These are phyloP conservation scores for Kazachstania bromeliacearum DNA, from an alignment of 805 yeast species.

Conservation along the genomic window DNA sequence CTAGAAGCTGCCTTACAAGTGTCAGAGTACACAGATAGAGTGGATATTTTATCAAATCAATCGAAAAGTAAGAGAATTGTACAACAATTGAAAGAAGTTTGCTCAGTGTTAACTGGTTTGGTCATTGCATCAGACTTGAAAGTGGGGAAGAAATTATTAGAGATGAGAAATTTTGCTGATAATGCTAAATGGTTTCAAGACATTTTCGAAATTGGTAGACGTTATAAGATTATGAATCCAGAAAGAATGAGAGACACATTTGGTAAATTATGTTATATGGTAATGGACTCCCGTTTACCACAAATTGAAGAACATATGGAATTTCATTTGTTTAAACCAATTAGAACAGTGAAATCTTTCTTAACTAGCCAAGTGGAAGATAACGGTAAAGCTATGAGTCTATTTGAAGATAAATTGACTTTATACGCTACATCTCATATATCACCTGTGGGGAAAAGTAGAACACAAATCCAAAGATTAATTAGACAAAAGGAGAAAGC, in stretches of 20 bases:
- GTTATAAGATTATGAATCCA: conserved; percentile 79
- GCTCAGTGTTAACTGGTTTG: conserved; percentile 69
- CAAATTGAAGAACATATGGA: conserved; percentile 64
- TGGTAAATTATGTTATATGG: conserved; percentile 75
- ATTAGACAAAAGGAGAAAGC: conserved; percentile 62
- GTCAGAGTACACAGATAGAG: conserved; percentile 71
- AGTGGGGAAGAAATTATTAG: conserved; percentile 53
- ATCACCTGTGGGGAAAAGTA: conserved; percentile 45
- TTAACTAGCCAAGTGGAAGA: conserved; percentile 35
- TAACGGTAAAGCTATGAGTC: conserved; percentile 28
- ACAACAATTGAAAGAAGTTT: conserved; percentile 62
- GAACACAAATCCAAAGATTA: conserved; percentile 45
- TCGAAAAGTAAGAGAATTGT: conserved; percentile 66
- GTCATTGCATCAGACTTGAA: conserved; percentile 72
- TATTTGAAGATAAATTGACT: conserved; percentile 51
- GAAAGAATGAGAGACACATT: conserved; percentile 70
- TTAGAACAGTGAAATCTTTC: conserved; percentile 48
- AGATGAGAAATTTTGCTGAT: conserved; percentile 56
- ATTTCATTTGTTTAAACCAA: conserved; percentile 65
- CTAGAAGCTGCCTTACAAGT: conserved; percentile 72
- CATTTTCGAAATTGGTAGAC: conserved; percentile 67
- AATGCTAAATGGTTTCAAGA: conserved; percentile 65
- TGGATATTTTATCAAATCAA: conserved; percentile 56
- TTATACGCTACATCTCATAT: conserved; percentile 62
- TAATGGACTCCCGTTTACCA: conserved; percentile 72